phyloP scores from a whole-genome alignment of 306 rosid genomes.

The Begonia loranthoides region DNA sequence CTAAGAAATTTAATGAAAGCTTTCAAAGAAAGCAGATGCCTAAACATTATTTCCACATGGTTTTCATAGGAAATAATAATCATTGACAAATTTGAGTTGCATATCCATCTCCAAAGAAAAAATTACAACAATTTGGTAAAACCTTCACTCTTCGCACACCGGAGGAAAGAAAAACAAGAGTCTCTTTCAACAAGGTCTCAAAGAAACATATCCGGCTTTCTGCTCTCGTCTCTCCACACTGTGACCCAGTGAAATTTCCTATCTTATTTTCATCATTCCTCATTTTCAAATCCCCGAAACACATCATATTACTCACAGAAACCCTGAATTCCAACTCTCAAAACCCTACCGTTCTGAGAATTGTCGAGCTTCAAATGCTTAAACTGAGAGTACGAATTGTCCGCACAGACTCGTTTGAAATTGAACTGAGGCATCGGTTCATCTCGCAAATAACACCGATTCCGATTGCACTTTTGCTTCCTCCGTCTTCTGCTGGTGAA shows the following conservation, averaged over 20 bases:
- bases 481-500: constrained; percentile 29
- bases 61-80: too few species aligned
- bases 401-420: constrained; percentile 65
- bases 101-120: too few species aligned
- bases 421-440: constrained; percentile 56
- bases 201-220: neutral
- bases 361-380: constrained; percentile 36
- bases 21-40: too few species aligned
- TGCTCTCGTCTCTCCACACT: neutral
- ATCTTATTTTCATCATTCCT: neutral
- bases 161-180: neutral
- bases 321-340: neutral
- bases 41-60: too few species aligned
- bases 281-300: neutral
- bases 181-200: neutral
- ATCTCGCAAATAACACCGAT: constrained; percentile 45
- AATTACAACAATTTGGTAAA: too few species aligned
- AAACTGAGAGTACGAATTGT: constrained; percentile 58
- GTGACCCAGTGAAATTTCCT: neutral
- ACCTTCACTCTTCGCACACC: too few species aligned
- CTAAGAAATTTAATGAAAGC: too few species aligned
- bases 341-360: constrained; percentile 20
- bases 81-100: too few species aligned
- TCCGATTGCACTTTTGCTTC: constrained; percentile 17
- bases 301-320: neutral